Percentiles rank a stretch among this genome's conserved stretches.
phyloP scores from a whole-genome alignment of 352 stramenopile genomes.

The Phytophthora multivora region DNA sequence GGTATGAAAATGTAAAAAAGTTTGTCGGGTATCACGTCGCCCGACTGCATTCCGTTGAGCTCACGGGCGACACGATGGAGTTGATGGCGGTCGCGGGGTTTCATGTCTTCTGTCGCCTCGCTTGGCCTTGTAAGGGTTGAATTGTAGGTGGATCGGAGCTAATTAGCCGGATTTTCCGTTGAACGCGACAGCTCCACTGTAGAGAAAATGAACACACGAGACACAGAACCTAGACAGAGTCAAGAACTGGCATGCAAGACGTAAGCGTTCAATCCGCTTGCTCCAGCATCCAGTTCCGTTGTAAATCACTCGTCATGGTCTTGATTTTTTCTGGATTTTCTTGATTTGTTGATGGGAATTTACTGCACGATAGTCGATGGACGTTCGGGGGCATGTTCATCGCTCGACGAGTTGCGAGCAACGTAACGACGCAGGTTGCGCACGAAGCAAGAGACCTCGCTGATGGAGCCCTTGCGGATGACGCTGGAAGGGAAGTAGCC shows the following conservation, averaged over 20 bases:
- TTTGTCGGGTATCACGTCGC: constrained; percentile 27
- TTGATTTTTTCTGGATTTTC: constrained; percentile 32
- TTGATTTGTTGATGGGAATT: constrained; percentile 30
- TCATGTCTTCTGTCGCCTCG: constrained; percentile 34
- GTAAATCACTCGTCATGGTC: constrained; percentile 30
- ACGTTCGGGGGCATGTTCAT: constrained; percentile 24
- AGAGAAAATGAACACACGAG: constrained; percentile 31
- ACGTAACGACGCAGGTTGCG: constrained; percentile 80
- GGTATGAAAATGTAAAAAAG: constrained; percentile 30
- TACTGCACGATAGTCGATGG: constrained; percentile 35
- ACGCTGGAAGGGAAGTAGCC: constrained; percentile 80
- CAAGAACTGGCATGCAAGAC: constrained; percentile 9
- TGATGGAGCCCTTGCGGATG: constrained; percentile 82
- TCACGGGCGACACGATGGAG: constrained; percentile 21
- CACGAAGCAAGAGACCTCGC: constrained; percentile 79
- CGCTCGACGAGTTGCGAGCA: constrained; percentile 39
- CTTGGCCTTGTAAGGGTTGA: constrained; percentile 15
- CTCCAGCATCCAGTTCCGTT: constrained; percentile 6
- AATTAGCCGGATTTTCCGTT: constrained; percentile 33
- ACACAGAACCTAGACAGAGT: constrained; percentile 30
- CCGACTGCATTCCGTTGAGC: constrained; percentile 37
- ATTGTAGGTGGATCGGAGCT: constrained; percentile 23
- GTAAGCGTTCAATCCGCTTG: constrained; percentile 35
- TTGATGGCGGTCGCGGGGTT: constrained; percentile 12
- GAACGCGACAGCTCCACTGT: constrained; percentile 33